Base-by-base conservation (phyloP, 352 stramenopile species). In the Globisporangium nodosum region DNA sequence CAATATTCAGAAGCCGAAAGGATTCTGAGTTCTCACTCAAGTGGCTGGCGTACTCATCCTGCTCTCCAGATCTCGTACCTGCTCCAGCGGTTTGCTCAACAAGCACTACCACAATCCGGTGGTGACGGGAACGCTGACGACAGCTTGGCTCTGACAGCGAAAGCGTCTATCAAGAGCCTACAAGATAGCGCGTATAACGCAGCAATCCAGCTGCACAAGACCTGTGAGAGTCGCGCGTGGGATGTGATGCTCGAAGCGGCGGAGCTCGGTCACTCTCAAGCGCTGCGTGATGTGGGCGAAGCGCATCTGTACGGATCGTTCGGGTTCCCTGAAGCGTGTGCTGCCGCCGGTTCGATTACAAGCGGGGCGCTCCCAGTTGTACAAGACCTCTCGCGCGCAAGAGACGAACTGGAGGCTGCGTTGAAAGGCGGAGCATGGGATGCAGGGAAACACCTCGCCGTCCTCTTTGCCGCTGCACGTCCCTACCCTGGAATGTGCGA, bases 41-140 rank as follows among this genome's bases (percentile, higher is more conserved):
- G 13, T 4, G 37, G 37, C 37, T 18, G 12, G 2, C 13, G 3
- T 18, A 3, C 13, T 3, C 37, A 11, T 18, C 37, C 37, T 3
- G 11, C 37, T 43, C 1, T 56, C 3, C 74, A 85, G 30, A 83
- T 86, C 31, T 68, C 71, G 31, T 74, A 76, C 47, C 58, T 81
- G 54, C 51, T 63, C 3, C 73, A 85, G 55, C 66, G 65, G 16
- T 24, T 9, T 15, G 18, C 43, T 9, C 43, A 4, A 12, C 43
- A 48, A 24, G 43, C 43, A 24, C 43, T 27, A 5, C 4, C 43
- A 18, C 3, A 3, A 48, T 15, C 8, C 43, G 43, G 12, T 15
- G 18, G 43, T 18, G 42, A 5, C 9, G 18, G 15, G 0, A 18
- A 48, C 3, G 24, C 2, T 1, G 43, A 48, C 43, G n/a, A 3